Base-by-base conservation (phyloP, 495 filamentous ascomycete species). In the Podospora conica region DNA sequence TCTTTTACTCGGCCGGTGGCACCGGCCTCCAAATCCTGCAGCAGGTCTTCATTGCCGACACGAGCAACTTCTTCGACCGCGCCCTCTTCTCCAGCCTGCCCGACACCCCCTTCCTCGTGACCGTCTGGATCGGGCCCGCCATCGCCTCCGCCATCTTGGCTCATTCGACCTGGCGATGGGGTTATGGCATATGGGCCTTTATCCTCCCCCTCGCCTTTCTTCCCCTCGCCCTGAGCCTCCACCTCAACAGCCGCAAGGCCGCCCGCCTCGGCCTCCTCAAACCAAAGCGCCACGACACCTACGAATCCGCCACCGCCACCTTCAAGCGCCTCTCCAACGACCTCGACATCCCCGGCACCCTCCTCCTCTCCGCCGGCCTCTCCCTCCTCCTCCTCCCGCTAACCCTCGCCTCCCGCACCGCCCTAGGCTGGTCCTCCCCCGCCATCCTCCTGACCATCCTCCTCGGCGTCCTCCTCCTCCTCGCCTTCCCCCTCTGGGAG, bases 1-100 rank as follows among this genome's bases (percentile, higher is more conserved):
- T 83, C 53, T 73, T 84, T 64, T 83, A 82, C 72, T 75, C 77
- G 61, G 75, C 77, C 58, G 78, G 78, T 20, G 75, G 71, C 54
- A 83, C 84, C 6, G 84, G 82, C 1, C 77, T 88, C 28, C 84
- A 84, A 65, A 79, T 86, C 60, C 80, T 85, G 48, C 79, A 87
- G 66, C 80, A 85, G 58, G 78, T 88, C 62, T 87, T 89, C 77
- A 83, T 87, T 23, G 86, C 87, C 54, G 87, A 90, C 75, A 87
- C 84, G 3, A 86, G 86, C n/a, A 78, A 75, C n/a, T 74, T 90
- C 70, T 74, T 82, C 8, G 86, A 89, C 75, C 82, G 87, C 65
- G 86, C 82, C 54, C 79, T 88, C 29, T 78, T 86, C 10, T 86
- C 84, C 66, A 87, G 82, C 33, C 85, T 88, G 53, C 79, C 83